Conservation (phyloP, 441 rosid species). For the Bocquillonia castaneifolia region DNA sequence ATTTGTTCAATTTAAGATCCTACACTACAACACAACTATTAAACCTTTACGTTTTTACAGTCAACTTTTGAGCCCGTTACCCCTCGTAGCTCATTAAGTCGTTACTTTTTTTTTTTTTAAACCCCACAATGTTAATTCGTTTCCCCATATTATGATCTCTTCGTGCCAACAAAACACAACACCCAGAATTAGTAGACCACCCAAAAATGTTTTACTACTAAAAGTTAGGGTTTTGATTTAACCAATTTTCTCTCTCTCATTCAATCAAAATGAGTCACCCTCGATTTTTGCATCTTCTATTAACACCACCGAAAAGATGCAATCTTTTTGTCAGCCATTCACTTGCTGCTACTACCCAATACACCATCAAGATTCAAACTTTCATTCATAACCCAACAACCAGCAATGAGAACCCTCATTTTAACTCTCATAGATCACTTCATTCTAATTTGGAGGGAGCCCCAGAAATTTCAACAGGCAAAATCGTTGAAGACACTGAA, state of each 20-base stretch:
- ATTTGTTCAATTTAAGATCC: no score
- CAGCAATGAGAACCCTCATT: constrained; percentile 5
- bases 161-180: not conserved
- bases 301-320: constrained; percentile 12
- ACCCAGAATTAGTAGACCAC: no score
- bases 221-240: not conserved
- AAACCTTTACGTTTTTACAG: no score
- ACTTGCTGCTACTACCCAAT: not conserved
- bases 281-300: constrained; percentile 15
- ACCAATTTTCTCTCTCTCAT: constrained; percentile 1
- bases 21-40: no score
- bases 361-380: constrained; percentile 10
- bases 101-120: no score
- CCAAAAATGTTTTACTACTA: no score
- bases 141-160: no score
- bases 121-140: no score
- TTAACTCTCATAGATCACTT: constrained; percentile 17
- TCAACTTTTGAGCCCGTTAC: no score
- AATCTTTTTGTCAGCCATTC: constrained; percentile 2
- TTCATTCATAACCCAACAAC: constrained; percentile 7
- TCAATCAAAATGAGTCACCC: constrained; percentile 34
- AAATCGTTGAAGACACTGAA: constrained; percentile 38
- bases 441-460: constrained; percentile 19
- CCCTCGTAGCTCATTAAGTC: no score
- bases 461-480: constrained; percentile 14